Evolutionary conservation across 805 yeast genomes (phyloP).

Genomic region (Kodamaea nitidulidarum): DNA sequence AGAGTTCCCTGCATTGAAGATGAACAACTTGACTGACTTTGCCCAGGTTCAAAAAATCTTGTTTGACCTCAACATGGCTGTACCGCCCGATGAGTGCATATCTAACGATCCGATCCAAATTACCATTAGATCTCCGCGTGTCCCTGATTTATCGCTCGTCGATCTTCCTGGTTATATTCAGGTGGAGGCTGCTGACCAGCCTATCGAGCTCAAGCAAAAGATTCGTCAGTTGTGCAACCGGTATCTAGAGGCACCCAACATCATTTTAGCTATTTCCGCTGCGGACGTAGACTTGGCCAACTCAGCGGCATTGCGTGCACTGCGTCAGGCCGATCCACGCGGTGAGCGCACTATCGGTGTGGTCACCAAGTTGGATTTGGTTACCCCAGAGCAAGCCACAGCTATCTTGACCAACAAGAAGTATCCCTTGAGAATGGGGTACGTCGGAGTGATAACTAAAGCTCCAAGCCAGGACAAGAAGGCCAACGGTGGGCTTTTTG

Average conservation of each 20-base stretch:
- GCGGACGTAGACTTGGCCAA: constrained; percentile 98
- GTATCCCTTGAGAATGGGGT: constrained; percentile 93
- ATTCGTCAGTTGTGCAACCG: constrained; percentile 78
- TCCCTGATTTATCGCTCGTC: constrained; percentile 86
- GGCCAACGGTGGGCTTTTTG: constrained; percentile 35
- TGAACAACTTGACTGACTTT: constrained; percentile 82
- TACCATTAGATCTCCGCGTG: constrained; percentile 82
- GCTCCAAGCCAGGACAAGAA: constrained; percentile 46
- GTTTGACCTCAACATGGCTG: constrained; percentile 87
- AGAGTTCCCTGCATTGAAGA: constrained; percentile 86
- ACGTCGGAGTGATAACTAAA: constrained; percentile 95
- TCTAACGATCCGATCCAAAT: constrained; percentile 92
- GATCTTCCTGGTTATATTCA: constrained; percentile 98
- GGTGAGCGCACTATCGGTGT: constrained; percentile 98
- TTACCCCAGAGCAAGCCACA: constrained; percentile 70
- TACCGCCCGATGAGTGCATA: constrained; percentile 79
- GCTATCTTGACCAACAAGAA: constrained; percentile 66
- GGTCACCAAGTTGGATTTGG: constrained; percentile 88
- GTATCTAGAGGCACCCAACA: constrained; percentile 87
- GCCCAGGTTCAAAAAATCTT: constrained; percentile 83
- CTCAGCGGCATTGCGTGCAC: constrained; percentile 89
- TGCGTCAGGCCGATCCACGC: constrained; percentile 82
- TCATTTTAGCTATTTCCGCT: constrained; percentile 91
- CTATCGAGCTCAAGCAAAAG: constrained; percentile 71
- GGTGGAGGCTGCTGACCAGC: constrained; percentile 95